Percentiles rank a stretch among this genome's conserved stretches.
Conservation (phyloP, 768 basidiomycete genomes). For the Trametes gibbosa region DNA sequence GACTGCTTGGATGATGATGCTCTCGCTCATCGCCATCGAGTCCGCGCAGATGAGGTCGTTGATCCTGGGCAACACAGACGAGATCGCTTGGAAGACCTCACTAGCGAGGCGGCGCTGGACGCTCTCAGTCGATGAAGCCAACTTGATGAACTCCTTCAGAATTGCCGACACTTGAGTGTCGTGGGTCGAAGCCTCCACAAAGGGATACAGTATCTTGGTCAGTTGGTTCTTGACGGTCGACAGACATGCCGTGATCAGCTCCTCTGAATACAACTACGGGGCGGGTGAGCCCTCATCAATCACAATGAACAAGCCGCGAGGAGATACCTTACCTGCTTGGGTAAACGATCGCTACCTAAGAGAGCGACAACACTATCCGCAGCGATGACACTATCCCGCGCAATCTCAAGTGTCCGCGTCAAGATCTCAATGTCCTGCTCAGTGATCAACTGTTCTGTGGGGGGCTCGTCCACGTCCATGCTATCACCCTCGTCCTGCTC, state of each 20-base stretch:
- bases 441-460: constrained; percentile 25
- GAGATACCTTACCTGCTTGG: constrained; percentile 69
- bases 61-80: constrained; percentile 71
- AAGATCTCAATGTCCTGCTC: constrained; percentile 53
- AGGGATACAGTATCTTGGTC: constrained; percentile 77
- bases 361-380: constrained; percentile 82
- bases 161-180: constrained; percentile 45
- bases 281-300: background rate
- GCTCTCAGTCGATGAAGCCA: constrained; percentile 31
- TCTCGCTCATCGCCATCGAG: constrained; percentile 78
- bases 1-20: constrained; percentile 87
- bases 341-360: constrained; percentile 72
- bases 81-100: constrained; percentile 72
- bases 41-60: constrained; percentile 72
- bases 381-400: constrained; percentile 73
- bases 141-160: constrained; percentile 49
- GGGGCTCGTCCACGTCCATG: constrained; percentile 24
- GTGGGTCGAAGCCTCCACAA: constrained; percentile 64
- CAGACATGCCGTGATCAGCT: constrained; percentile 81
- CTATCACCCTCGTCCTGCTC: constrained; percentile 33
- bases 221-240: constrained; percentile 77
- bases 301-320: background rate
- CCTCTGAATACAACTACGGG: constrained; percentile 85
- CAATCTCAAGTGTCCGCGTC: constrained; percentile 51
- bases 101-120: constrained; percentile 48